Evolutionary conservation across 306 rosid species (phyloP).

Genomic region (Lithocarpus polystachyus): DNA sequence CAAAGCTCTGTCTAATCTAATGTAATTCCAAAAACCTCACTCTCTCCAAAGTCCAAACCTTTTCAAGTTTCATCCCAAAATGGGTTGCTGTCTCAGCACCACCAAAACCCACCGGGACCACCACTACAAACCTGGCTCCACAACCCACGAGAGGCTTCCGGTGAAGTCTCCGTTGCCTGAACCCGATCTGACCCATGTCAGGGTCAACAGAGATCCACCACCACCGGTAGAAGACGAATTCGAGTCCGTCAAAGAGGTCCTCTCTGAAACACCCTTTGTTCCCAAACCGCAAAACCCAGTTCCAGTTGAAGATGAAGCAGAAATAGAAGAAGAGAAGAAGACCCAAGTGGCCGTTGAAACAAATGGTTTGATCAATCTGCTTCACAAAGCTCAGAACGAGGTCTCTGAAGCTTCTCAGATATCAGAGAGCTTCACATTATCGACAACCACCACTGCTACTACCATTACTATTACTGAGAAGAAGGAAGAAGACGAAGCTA

Average conservation of each 20-base stretch:
- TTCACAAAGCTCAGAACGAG: slow-evolving; percentile 13
- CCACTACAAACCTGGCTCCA: slow-evolving; percentile 16
- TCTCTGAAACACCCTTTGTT: slow-evolving; percentile 70
- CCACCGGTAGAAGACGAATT: slow-evolving; percentile 58
- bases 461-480: slow-evolving; percentile 55
- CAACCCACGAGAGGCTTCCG: slow-evolving; percentile 13
- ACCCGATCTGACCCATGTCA: slow-evolving; percentile 21
- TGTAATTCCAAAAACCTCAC: slow-evolving; percentile 26
- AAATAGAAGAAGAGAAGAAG: neutral
- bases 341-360: slow-evolving; percentile 32
- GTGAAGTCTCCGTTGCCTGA: slow-evolving; percentile 20
- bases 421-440: slow-evolving; percentile 52
- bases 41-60: slow-evolving; percentile 23
- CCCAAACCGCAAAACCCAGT: slow-evolving; percentile 37
- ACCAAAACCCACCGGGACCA: slow-evolving; percentile 26
- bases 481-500: slow-evolving; percentile 69
- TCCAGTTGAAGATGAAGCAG: neutral
- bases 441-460: slow-evolving; percentile 50
- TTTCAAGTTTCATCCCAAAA: slow-evolving; percentile 21
- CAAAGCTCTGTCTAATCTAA: neutral
- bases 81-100: slow-evolving; percentile 88
- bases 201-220: slow-evolving; percentile 13
- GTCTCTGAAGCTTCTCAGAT: slow-evolving; percentile 42
- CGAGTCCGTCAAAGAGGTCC: slow-evolving; percentile 84
- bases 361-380: slow-evolving; percentile 6